Evolutionary conservation across 495 filamentous ascomycete genomes (phyloP), one percentile per base, ranked within the genome.

Genomic region (Lasiosphaeria ovina): DNA sequence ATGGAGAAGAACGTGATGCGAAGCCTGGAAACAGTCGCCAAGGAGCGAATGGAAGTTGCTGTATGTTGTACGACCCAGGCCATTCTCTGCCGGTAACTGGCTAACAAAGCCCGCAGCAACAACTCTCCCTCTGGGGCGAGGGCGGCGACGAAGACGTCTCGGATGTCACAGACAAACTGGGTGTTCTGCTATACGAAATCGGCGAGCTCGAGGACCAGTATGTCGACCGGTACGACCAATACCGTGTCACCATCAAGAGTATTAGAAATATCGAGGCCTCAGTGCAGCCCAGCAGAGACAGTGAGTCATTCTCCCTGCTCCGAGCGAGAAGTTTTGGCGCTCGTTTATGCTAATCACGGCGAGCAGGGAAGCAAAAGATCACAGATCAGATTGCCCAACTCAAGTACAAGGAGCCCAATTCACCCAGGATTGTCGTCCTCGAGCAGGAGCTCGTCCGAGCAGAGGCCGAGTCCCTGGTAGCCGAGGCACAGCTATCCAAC

Each of bases 1-100:
- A 98, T 98, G 95, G 94, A 98, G 80, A 98, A 98, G 89, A 98
- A 98, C 70, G 89, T 96, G 51, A 98, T 98, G 94, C 90, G 94
- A 69, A 97, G 92, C 72, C 87, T 98, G 84, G 94, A 98, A 74
- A 80, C 93, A 55, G 94, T 98, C 45, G 90, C 92, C 36, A 86
- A 91, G 64, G 94, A 98, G 81, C 84, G 95, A 62, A 97, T 98
- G 90, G 95, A 98, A 66, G 94, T 96, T 65, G 95, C 94, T 67
- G 92, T 96, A 87, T 68, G 89, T 74, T 54, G 68, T 57, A 7
- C n/a, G 6, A 33, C 40, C 50, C 53, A 42, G n/a, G 44, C 35
- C 14, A 44, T 32, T 10, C 1, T 42, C 31, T 16, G n/a, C 24
- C 8, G 16, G 35, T 36, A 38, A 34, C 10, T 12, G 5, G 17